Evolutionary conservation across 148 eudicot genomes (phyloP).

Genomic region (Polygonum aviculare): DNA sequence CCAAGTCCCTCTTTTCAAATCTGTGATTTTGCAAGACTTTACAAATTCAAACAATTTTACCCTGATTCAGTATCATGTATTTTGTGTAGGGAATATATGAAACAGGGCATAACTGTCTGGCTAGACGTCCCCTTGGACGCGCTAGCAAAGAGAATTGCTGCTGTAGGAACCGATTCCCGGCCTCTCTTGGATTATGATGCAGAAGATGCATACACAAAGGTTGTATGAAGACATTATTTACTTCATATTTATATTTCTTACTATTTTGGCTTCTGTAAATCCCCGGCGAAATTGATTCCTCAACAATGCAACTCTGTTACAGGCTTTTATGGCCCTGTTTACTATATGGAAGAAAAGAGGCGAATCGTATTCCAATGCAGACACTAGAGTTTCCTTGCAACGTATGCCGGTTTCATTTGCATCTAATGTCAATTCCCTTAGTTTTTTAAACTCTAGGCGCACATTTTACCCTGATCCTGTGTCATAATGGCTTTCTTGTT

Average conservation of each 20-base stretch:
- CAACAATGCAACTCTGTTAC: background rate
- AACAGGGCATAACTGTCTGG: conserved; percentile 18
- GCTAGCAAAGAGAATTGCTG: conserved; percentile 27
- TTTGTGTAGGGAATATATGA: conserved; percentile 23
- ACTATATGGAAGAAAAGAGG: conserved; percentile 18
- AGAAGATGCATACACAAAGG: conserved; percentile 27
- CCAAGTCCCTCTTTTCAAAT: background rate
- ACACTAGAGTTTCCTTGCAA: conserved; percentile 17
- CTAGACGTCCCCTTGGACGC: conserved; percentile 27
- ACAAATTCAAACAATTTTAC: background rate
- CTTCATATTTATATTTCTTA: background rate
- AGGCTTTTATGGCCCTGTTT: conserved; percentile 22
- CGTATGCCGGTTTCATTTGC: conserved; percentile 8
- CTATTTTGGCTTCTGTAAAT: too few relatives aligned
- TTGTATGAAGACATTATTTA: background rate
- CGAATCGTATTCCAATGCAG: conserved; percentile 15
- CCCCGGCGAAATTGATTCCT: too few relatives aligned
- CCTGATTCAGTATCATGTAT: background rate
- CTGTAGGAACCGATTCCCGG: conserved; percentile 24
- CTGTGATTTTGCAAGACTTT: background rate
- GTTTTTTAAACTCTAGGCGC: background rate
- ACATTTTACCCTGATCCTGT: background rate
- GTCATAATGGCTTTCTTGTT: background rate
- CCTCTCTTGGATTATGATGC: conserved; percentile 24
- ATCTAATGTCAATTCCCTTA: background rate